Evolutionary conservation across 2,329 filamentous ascomycete genomes (phyloP).

Genomic region (Pseudofabraea citricarpa): DNA sequence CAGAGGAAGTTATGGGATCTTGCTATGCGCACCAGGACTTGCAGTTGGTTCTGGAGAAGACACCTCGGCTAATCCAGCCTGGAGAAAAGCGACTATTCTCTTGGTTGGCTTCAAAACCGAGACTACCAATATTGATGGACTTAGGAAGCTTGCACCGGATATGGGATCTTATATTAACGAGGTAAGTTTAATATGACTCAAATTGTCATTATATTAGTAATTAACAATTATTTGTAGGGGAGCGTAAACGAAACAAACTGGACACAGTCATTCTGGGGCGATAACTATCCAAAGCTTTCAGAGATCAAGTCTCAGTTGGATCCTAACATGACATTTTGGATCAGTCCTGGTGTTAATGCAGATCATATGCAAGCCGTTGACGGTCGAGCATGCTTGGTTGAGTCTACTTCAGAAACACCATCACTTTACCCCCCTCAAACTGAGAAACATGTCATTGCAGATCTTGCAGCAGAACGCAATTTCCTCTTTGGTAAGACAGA

Average conservation of each 20-base stretch:
- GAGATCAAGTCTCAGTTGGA: neutral
- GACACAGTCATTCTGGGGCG: neutral
- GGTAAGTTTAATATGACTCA: neutral
- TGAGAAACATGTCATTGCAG: neutral
- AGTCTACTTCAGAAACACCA: neutral
- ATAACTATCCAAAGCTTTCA: neutral
- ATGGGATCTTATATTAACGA: neutral
- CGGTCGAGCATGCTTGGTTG: neutral
- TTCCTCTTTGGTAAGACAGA: neutral
- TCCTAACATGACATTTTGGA: neutral
- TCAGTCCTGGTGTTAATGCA: neutral
- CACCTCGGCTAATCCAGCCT: neutral
- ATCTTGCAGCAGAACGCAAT: neutral
- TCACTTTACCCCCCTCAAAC: neutral
- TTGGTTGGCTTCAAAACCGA: neutral
- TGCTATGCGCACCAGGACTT: neutral
- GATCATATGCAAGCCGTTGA: neutral
- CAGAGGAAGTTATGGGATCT: neutral
- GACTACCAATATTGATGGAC: neutral
- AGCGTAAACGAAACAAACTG: neutral
- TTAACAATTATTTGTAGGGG: too few relatives aligned
- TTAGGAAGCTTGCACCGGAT: neutral
- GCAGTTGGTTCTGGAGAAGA: neutral
- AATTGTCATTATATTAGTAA: too few relatives aligned
- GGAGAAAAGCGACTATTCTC: neutral